Evolutionary conservation across 2,329 filamentous ascomycete genomes (phyloP), one percentile per base, ranked within the genome.

Genomic region (Didymellaceae sp.): DNA sequence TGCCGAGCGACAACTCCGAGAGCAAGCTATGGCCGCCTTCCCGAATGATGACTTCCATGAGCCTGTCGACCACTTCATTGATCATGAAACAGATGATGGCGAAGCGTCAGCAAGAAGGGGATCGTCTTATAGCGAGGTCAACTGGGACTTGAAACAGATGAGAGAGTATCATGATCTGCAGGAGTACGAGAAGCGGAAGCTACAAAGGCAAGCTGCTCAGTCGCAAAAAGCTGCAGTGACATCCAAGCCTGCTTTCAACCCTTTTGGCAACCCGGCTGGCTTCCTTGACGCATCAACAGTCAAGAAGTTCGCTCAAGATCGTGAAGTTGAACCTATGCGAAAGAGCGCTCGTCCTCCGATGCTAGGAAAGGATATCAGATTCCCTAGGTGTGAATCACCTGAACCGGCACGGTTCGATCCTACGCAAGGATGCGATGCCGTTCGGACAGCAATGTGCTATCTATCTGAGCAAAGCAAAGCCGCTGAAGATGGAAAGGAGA

Each of bases 341-440:
- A 86, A 85, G 53, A 77, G 78, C 33, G 81, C 81, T 20, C 82
- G 80, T 32, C 93, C 93, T 31, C 93, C 93, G 8, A 95, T 97
- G 91, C 83, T 96, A 9, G 93, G 93, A 47, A 77, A 80, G 49
- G 89, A 96, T 59, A 82, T 97, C 45, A 78, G 81, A 20, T 96
- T 97, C 70, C 89, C 91, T 25, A 84, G 83, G 68, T 96, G 91
- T 68, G 80, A 82, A 8, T 96, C 92, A 20, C 93, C 93, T 5
- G 87, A 93, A 71, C 84, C 86, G 45, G 95, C 91, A 13, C 86
- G 90, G 64, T 88, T 95, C 64, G 91, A 96, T 67, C 86, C 89
- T 1, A 87, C 89, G 47, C 88, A 91, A 66, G 73, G 75, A 7
- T 78, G 77, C 8, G 70, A 82, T 77, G 60, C 84, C 66, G 62